Conservation (phyloP, 108 stramenopile genomes). For the Nitzschia inconspicua region DNA sequence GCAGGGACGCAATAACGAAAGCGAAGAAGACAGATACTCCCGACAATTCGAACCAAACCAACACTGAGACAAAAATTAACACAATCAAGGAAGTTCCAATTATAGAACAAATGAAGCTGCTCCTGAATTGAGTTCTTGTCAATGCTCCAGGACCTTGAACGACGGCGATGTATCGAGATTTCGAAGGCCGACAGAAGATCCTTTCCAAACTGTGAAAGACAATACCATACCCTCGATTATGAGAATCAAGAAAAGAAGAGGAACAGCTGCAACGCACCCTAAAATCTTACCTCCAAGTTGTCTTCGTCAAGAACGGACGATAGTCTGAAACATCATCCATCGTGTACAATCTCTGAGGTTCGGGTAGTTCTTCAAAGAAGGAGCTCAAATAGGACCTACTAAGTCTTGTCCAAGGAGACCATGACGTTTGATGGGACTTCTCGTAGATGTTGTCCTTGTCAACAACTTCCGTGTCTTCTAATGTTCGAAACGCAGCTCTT, state of each 20-base stretch:
- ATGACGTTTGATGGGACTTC: background rate
- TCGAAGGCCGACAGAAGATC: constrained; percentile 32
- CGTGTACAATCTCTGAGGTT: constrained; percentile 40
- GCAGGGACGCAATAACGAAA: constrained; percentile 22
- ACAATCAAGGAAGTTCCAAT: constrained; percentile 32
- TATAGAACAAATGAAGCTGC: constrained; percentile 32
- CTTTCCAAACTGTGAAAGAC: constrained; percentile 37
- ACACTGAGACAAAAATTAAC: constrained; percentile 16
- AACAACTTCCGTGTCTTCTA: constrained; percentile 18
- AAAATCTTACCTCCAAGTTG: constrained; percentile 51
- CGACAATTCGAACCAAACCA: constrained; percentile 43
- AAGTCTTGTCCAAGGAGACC: constrained; percentile 6
- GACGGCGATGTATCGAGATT: constrained; percentile 33
- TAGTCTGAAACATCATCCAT: constrained; percentile 48
- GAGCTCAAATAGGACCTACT: background rate
- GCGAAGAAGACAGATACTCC: constrained; percentile 24
- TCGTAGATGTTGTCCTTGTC: constrained; percentile 8
- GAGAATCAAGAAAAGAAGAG: too few species aligned
- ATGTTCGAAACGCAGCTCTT: background rate
- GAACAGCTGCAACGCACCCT: too few species aligned
- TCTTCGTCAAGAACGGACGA: constrained; percentile 42
- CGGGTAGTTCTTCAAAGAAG: constrained; percentile 22
- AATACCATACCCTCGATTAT: too few species aligned
- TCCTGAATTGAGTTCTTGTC: constrained; percentile 24
- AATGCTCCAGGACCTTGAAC: constrained; percentile 35